Base-by-base conservation (phyloP, 2,329 filamentous ascomycete species). In the Aphanocladium album region DNA sequence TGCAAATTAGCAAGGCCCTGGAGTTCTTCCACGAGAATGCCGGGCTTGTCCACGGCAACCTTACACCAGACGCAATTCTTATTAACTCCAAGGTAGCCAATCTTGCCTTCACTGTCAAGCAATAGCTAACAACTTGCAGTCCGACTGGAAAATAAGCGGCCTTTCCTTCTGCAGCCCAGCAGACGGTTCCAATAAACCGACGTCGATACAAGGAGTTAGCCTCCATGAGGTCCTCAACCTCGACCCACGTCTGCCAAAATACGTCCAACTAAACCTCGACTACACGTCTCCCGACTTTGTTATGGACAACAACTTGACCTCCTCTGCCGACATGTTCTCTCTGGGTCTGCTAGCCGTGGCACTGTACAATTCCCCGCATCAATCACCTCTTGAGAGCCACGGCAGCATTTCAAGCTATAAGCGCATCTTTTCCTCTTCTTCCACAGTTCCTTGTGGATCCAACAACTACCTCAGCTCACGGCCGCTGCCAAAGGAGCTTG, bases 71-170 rank as follows among this genome's bases (percentile, higher is more conserved):
- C 65, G 90, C 93, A 19, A 87, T 99, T 65, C 89, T 96, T 65
- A 86, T 99, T 74, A 99, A 99, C 76, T 86, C 90, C 45, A 99
- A 99, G 84, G 88, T 85, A 77, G 35, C 23, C 46, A 51, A 46
- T 21, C 25, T 21, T 7, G 37, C 19, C 39, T n/a, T 12, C 11
- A 12, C n/a, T 30, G 37, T 17, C 8, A 16, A 30, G 5, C 35
- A 35, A 9, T 23, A 59, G 62, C 72, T 77, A 70, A 78, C 68
- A 60, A 67, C 61, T 25, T 63, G 69, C 69, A 90, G 88, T 96
- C 91, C 52, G 95, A 99, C 74, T 99, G 95, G 95, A 99, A 99
- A 73, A 90, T 99, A 63, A 93, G 92, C 67, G 95, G 93, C n/a
- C 82, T 99, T 43, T 86, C 89, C 0, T 99, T 97, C 73, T 91